A percentile compares a stretch with the other conserved stretches of the same genome.
Evolutionary conservation across 2,329 filamentous ascomycete genomes (phyloP).

Genomic region (Calonectria montana): DNA sequence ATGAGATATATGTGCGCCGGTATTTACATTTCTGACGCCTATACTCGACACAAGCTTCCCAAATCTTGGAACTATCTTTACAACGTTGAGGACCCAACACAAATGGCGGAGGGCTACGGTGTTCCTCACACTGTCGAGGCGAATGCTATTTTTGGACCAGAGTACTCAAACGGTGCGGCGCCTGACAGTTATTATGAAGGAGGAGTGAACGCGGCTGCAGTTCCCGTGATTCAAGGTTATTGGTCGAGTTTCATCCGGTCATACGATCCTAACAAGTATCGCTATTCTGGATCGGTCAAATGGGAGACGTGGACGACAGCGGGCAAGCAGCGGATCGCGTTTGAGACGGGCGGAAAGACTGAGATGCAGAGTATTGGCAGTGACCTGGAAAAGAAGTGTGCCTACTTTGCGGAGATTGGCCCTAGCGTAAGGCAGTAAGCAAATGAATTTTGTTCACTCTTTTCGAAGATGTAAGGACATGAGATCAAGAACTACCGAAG

Average conservation of each 20-base stretch:
- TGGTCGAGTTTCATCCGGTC: slow-evolving; percentile 79
- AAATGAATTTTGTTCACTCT: neutral
- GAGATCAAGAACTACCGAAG: too few species aligned
- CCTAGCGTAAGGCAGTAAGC: slow-evolving; percentile 28
- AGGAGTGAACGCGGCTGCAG: slow-evolving; percentile 65
- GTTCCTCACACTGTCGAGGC: slow-evolving; percentile 76
- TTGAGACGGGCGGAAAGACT: slow-evolving; percentile 53
- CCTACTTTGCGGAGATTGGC: slow-evolving; percentile 32
- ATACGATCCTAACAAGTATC: slow-evolving; percentile 70
- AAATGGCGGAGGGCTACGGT: slow-evolving; percentile 66
- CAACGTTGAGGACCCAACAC: slow-evolving; percentile 70
- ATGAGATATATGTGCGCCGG: slow-evolving; percentile 51
- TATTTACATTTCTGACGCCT: slow-evolving; percentile 43
- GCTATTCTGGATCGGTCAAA: slow-evolving; percentile 45
- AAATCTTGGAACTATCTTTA: slow-evolving; percentile 76
- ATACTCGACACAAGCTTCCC: slow-evolving; percentile 47
- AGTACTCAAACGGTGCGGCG: slow-evolving; percentile 58
- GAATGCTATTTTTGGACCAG: slow-evolving; percentile 74
- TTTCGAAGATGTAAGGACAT: too few species aligned
- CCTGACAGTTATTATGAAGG: slow-evolving; percentile 67
- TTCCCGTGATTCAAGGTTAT: slow-evolving; percentile 74
- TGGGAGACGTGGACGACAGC: slow-evolving; percentile 55
- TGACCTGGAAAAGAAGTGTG: slow-evolving; percentile 41
- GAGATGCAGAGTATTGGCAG: slow-evolving; percentile 52
- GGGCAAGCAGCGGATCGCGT: slow-evolving; percentile 48